Conservation (phyloP, 768 basidiomycete genomes). For the Antrodiella citrinella region DNA sequence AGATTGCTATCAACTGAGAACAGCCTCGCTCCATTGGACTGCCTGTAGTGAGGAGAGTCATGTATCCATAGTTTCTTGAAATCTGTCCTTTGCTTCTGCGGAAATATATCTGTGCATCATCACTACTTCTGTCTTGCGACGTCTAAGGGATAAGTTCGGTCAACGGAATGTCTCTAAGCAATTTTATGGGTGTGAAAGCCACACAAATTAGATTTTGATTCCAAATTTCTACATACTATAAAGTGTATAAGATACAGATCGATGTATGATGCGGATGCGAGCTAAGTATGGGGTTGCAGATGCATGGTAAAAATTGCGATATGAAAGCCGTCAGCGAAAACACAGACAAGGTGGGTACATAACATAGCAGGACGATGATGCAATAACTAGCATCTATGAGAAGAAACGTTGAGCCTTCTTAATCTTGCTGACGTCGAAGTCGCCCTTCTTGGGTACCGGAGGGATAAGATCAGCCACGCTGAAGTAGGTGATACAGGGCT, state of each 20-base stretch:
- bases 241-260: not conserved
- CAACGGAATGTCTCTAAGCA: too few relatives aligned
- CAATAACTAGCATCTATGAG: slow-evolving; percentile 42
- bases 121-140: too few relatives aligned
- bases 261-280: not conserved
- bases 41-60: too few relatives aligned
- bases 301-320: not conserved
- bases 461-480: slow-evolving; percentile 64
- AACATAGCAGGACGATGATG: too few relatives aligned
- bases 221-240: not conserved
- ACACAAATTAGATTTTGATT: too few relatives aligned
- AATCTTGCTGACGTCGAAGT: slow-evolving; percentile 78
- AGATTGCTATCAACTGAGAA: slow-evolving; percentile 9
- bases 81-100: too few relatives aligned
- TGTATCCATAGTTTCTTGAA: too few relatives aligned
- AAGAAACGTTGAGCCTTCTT: slow-evolving; percentile 88
- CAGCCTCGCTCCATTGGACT: too few relatives aligned
- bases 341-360: not conserved
- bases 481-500: slow-evolving; percentile 12
- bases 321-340: not conserved
- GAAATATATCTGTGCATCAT: too few relatives aligned
- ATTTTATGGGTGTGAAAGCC: too few relatives aligned
- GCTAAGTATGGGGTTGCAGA: not conserved
- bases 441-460: slow-evolving; percentile 75
- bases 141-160: too few relatives aligned